phyloP scores from a whole-genome alignment of 805 yeast genomes.

The Spathaspora sp. region DNA sequence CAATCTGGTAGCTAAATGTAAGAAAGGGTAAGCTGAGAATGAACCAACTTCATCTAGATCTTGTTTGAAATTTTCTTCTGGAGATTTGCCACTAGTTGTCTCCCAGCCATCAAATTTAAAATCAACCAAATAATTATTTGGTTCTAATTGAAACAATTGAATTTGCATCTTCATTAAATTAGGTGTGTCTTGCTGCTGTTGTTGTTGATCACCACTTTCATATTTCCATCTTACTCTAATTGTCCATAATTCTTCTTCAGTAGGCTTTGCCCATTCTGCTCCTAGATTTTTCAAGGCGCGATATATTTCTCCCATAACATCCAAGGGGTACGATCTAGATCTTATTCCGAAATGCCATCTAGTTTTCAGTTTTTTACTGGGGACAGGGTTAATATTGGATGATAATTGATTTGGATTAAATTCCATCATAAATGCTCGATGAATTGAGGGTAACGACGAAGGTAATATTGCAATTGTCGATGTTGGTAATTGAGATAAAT shows the following conservation, averaged over 20 bases:
- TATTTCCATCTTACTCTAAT: conserved; percentile 93
- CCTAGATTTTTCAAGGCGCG: conserved; percentile 90
- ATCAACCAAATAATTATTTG: conserved; percentile 92
- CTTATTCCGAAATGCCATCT: conserved; percentile 99
- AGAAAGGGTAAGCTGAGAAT: conserved; percentile 93
- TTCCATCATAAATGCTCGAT: conserved; percentile 86
- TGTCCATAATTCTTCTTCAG: conserved; percentile 95
- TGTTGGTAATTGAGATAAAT: conserved; percentile 52
- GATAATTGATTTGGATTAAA: conserved; percentile 13
- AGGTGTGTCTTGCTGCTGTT: conserved; percentile 30
- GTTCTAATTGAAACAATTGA: conserved; percentile 92
- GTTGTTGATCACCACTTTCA: conserved; percentile 5
- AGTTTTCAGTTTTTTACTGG: conserved; percentile 82
- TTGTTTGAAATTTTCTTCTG: conserved; percentile 25
- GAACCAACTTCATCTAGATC: conserved; percentile 72
- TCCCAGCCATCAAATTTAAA: conserved; percentile 99
- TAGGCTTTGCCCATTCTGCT: conserved; percentile 96
- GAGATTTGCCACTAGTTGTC: conserved; percentile 7
- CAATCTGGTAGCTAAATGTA: conserved; percentile 85
- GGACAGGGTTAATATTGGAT: conserved; percentile 44
- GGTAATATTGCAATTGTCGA: conserved; percentile 92
- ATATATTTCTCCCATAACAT: conserved; percentile 98
- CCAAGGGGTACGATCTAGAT: conserved; percentile 92
- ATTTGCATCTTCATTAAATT: conserved; percentile 96
- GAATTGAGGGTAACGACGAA: conserved; percentile 90